Evolutionary conservation across 306 rosid species (phyloP).

Genomic region (Medicago arabica): DNA sequence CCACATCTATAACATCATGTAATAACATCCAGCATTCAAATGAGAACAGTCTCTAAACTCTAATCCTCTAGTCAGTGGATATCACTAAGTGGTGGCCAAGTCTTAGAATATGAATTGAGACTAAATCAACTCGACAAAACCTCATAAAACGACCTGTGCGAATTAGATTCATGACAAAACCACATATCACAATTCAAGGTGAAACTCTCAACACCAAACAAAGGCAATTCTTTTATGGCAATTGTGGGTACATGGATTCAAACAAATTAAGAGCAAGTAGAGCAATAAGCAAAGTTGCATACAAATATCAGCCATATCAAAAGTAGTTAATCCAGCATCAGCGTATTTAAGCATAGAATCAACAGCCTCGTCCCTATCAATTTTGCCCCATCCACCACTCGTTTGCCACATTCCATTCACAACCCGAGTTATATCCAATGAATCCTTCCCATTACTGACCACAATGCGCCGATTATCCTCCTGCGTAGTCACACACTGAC

Average conservation of each 20-base stretch:
- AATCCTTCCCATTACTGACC: conserved; percentile 68
- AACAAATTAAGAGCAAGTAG: conserved; percentile 27
- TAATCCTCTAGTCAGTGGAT: background rate
- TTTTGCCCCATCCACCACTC: conserved; percentile 85
- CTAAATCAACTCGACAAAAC: background rate
- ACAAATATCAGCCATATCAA: conserved; percentile 93
- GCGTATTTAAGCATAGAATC: conserved; percentile 82
- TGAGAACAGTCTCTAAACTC: background rate
- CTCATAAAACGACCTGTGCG: background rate
- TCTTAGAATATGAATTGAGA: background rate
- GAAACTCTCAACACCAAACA: background rate
- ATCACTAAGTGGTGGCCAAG: background rate
- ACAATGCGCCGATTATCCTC: conserved; percentile 50
- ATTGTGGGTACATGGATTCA: background rate
- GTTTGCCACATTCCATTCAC: conserved; percentile 95
- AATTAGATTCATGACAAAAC: background rate
- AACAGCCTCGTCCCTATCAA: conserved; percentile 68
- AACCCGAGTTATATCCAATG: conserved; percentile 70
- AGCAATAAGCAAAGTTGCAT: conserved; percentile 32
- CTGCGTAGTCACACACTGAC: conserved; percentile 56
- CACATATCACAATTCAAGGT: background rate
- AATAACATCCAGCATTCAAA: conserved; percentile 23
- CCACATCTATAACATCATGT: conserved; percentile 20
- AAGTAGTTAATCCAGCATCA: conserved; percentile 73
- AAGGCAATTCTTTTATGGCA: conserved; percentile 6